A percentile compares a stretch with the other conserved stretches of the same genome.
Conservation (phyloP, 1,284 basidiomycete genomes). For the Tilletia indica region DNA sequence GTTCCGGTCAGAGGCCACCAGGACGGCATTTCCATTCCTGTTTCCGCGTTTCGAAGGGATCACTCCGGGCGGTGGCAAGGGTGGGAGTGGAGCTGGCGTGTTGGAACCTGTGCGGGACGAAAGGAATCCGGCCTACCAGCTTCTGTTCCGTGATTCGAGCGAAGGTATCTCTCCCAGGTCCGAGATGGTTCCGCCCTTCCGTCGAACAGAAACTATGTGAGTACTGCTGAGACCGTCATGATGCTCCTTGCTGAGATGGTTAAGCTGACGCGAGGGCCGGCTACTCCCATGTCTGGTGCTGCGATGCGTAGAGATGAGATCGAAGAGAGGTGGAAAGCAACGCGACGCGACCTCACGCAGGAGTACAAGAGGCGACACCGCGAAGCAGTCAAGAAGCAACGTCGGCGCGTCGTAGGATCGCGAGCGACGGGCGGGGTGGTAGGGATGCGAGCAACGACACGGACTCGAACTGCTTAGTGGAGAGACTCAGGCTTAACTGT, state of each 20-base stretch:
- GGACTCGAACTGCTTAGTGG: no score
- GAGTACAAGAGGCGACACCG: conserved; percentile 45
- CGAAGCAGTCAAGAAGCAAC: conserved; percentile 43
- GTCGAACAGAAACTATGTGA: conserved; percentile 8
- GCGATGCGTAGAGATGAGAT: conserved; percentile 25
- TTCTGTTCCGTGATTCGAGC: background rate
- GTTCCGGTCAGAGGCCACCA: no score
- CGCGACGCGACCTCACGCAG: conserved; percentile 35
- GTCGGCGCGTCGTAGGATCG: conserved; percentile 27
- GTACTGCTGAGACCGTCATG: background rate
- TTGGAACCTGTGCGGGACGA: background rate
- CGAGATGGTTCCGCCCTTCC: background rate
- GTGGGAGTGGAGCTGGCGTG: background rate
- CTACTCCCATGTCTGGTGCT: background rate
- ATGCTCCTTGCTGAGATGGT: no score
- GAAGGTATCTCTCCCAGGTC: background rate
- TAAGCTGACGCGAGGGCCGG: no score
- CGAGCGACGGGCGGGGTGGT: conserved; percentile 24
- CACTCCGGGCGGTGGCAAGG: background rate
- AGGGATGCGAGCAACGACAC: background rate
- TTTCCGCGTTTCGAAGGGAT: background rate
- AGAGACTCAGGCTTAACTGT: no score
- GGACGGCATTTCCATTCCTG: background rate
- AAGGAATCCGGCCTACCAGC: background rate
- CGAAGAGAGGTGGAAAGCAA: conserved; percentile 29